Evolutionary conservation across 768 basidiomycete species (phyloP).

Genomic region (Dioszegia aurantiaca): DNA sequence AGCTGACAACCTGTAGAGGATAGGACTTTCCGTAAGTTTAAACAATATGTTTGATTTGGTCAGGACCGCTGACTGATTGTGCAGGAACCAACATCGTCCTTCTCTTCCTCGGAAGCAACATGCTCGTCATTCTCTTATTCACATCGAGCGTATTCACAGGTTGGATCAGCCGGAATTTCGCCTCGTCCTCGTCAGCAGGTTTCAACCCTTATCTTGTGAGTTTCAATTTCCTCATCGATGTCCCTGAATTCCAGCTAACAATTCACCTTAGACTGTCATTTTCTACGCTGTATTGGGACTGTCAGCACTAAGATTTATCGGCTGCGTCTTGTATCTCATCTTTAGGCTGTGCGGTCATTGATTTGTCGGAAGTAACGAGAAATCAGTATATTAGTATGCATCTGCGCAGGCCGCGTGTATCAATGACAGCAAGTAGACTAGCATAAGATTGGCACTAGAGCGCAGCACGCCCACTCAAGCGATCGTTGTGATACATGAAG

Average conservation of each 20-base stretch:
- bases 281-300: slow-evolving; percentile 73
- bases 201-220: slow-evolving; percentile 76
- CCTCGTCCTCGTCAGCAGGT: slow-evolving; percentile 56
- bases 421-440: too few relatives aligned
- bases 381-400: neutral
- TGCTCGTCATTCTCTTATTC: slow-evolving; percentile 59
- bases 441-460: too few relatives aligned
- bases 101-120: slow-evolving; percentile 64
- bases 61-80: neutral
- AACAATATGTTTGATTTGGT: slow-evolving; percentile 7
- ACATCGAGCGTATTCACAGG: slow-evolving; percentile 66
- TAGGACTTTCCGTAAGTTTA: slow-evolving; percentile 40
- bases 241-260: too few relatives aligned
- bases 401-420: slow-evolving; percentile 5
- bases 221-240: neutral
- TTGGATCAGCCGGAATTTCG: slow-evolving; percentile 66
- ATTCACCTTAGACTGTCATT: slow-evolving; percentile 60
- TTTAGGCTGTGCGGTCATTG: slow-evolving; percentile 55
- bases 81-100: slow-evolving; percentile 46
- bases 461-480: too few relatives aligned
- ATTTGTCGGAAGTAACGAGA: neutral
- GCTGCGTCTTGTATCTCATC: slow-evolving; percentile 73
- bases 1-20: slow-evolving; percentile 54
- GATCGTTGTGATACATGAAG: too few relatives aligned
- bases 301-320: slow-evolving; percentile 74